Evolutionary conservation across 495 filamentous ascomycete species (phyloP), one percentile per base, ranked within the genome.

Genomic region (Tuber microsphaerosporum): DNA sequence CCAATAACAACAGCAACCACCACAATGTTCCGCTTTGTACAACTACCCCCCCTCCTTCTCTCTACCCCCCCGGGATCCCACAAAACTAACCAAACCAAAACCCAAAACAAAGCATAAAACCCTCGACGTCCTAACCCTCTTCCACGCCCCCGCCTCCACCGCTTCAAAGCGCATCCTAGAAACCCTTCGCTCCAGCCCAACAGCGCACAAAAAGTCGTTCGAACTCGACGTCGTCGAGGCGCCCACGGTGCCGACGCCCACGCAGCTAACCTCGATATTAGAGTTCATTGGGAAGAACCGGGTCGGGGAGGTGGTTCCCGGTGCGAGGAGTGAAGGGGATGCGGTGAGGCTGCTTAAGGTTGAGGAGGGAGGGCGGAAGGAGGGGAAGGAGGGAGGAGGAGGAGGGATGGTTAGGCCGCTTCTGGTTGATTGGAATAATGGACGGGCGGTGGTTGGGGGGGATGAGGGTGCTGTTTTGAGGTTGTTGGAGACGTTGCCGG

Each of bases 341-440:
- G 96, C 95, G 7, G 75, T 97, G 77, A 91, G 87, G 86, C 90
- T 86, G 84, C 89, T 97, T 73, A 89, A 88, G 76, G 26, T 44
- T 37, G 78, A 51, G 1, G 71, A 71, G 84, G 87, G 79, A 86
- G 84, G 74, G 75, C 80, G 4, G 4, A 86, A 88, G n/a, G 88
- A 78, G 14, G 2, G 56, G 56, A 16, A 14, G 26, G 73, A 92
- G 75, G 80, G 4, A 86, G 88, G n/a, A 88, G 79, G 14, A 17
- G 56, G 56, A 14, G 26, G 26, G 73, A 92, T 98, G 84, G 84
- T 89, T 73, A 84, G 90, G 74, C 95, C 96, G 70, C 83, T 97
- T 81, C 89, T 94, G 72, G 96, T 99, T 39, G 95, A 98, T 84
- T 99, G 95, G 96, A 90, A 91, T 76, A 93, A 94, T 85, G 96